Conservation (phyloP, 169 alveolate genomes). For the Besnoitia besnoiti region DNA sequence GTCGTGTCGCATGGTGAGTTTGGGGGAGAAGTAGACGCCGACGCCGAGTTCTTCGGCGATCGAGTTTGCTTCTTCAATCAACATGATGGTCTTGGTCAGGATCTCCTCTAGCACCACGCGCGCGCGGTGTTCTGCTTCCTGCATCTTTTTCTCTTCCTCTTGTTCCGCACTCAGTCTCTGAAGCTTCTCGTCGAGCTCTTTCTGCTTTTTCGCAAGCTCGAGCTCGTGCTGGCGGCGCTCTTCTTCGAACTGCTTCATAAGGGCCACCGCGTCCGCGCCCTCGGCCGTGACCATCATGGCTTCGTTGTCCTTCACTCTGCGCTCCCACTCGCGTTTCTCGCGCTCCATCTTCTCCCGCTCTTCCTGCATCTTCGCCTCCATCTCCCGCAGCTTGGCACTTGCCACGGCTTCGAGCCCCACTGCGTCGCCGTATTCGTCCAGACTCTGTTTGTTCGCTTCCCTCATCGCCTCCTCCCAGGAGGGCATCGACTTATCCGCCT, state of each 20-base stretch:
- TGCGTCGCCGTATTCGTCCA: conserved; percentile 47
- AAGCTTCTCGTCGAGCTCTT: conserved; percentile 40
- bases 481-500: conserved; percentile 58
- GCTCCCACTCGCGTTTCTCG: conserved; percentile 57
- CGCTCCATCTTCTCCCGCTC: conserved; percentile 54
- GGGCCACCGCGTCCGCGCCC: conserved; percentile 56
- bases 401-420: conserved; percentile 29
- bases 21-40: conserved; percentile 63
- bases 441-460: conserved; percentile 60
- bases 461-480: conserved; percentile 70
- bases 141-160: conserved; percentile 47
- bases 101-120: conserved; percentile 55
- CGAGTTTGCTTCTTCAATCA: conserved; percentile 65
- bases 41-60: conserved; percentile 65
- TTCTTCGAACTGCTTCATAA: conserved; percentile 53
- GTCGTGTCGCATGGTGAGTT: conserved; percentile 52
- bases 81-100: conserved; percentile 55
- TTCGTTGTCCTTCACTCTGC: conserved; percentile 49
- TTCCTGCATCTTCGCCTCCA: conserved; percentile 42
- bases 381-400: conserved; percentile 27
- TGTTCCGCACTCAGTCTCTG: conserved; percentile 38
- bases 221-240: conserved; percentile 52
- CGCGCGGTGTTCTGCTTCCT: conserved; percentile 66
- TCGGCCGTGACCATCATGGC: conserved; percentile 59
- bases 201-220: conserved; percentile 53